Evolutionary conservation across 2,329 filamentous ascomycete genomes (phyloP).

Genomic region (Trichoderma sp.): DNA sequence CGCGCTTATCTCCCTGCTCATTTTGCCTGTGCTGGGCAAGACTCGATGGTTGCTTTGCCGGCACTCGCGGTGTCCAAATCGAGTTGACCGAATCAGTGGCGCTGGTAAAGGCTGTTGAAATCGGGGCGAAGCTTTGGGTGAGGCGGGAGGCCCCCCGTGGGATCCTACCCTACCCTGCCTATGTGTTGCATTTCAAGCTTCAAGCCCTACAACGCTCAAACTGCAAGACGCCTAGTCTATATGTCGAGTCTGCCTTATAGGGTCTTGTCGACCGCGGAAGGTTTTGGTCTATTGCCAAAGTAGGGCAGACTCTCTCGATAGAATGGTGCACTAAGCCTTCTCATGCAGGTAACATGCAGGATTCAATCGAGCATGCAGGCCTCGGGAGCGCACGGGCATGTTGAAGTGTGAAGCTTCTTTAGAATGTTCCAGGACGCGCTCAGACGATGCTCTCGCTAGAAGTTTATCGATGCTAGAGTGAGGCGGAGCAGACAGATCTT

Average conservation of each 20-base stretch:
- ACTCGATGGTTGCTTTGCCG: background rate
- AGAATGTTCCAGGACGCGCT: background rate
- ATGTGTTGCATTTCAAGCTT: background rate
- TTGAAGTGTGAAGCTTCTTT: background rate
- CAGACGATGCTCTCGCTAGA: background rate
- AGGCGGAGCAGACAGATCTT: background rate
- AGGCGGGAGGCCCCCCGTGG: background rate
- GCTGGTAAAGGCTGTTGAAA: background rate
- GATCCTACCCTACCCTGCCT: background rate
- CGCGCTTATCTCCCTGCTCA: slow-evolving; percentile 7
- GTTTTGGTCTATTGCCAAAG: background rate
- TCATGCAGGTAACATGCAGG: background rate
- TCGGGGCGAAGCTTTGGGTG: background rate
- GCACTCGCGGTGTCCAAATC: slow-evolving; percentile 15
- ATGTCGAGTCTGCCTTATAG: slow-evolving; percentile 6
- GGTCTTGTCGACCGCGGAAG: background rate
- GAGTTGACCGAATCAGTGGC: slow-evolving; percentile 15
- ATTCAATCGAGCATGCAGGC: background rate
- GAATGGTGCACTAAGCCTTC: background rate
- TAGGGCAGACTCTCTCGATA: background rate
- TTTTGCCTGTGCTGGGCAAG: background rate
- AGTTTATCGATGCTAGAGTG: background rate
- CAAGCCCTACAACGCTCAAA: background rate
- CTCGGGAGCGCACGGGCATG: background rate
- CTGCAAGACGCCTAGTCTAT: background rate